Evolutionary conservation across 2,329 filamentous ascomycete species (phyloP).

Genomic region (Paracoccidioides lutzii): DNA sequence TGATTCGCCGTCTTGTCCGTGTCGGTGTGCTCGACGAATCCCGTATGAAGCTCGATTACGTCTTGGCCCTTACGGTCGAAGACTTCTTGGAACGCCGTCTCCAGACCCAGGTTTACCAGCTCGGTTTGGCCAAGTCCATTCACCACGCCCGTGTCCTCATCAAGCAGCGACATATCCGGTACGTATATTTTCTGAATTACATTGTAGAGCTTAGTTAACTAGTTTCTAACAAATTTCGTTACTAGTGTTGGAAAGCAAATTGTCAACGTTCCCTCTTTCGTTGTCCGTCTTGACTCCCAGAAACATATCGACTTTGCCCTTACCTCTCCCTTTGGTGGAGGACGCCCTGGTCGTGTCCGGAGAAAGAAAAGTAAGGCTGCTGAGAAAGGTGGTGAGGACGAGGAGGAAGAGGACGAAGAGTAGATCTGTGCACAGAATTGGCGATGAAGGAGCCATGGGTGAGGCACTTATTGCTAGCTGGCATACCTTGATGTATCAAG

Average conservation of each 20-base stretch:
- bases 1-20: conserved; percentile 99
- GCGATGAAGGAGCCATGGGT: background rate
- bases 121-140: conserved; percentile 99
- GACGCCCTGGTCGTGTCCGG: conserved; percentile 90
- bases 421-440: conserved; percentile 26
- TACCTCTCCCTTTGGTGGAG: conserved; percentile 93
- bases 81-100: conserved; percentile 99
- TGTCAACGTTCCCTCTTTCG: conserved; percentile 98
- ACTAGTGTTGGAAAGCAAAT: conserved; percentile 96
- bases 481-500: conserved; percentile 30
- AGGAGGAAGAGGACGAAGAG: conserved; percentile 78
- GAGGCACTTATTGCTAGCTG: conserved; percentile 24
- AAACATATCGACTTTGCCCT: conserved; percentile 99
- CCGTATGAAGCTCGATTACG: conserved; percentile 99
- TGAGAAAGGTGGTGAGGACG: conserved; percentile 48
- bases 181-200: conserved; percentile 15
- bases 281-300: conserved; percentile 99
- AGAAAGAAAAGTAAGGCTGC: conserved; percentile 99
- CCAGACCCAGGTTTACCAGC: conserved; percentile 99
- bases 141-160: conserved; percentile 99
- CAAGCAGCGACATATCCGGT: conserved; percentile 96
- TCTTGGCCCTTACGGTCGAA: conserved; percentile 96
- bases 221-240: background rate
- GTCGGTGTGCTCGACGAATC: conserved; percentile 99
- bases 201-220: conserved; percentile 4